Evolutionary conservation across 2,329 filamentous ascomycete genomes (phyloP).

Genomic region (Fusarium gaditjirri): DNA sequence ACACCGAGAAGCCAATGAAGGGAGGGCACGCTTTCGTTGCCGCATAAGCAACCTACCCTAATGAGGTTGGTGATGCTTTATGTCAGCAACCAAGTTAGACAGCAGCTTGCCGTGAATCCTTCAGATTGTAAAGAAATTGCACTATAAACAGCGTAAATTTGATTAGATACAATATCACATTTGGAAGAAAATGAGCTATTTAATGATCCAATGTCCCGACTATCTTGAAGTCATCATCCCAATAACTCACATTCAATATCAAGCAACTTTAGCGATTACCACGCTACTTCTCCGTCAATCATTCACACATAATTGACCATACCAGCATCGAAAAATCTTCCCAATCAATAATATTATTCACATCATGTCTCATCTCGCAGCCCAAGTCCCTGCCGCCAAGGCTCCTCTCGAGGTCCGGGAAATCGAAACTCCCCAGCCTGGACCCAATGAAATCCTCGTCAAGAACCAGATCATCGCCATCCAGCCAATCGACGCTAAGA

Average conservation of each 20-base stretch:
- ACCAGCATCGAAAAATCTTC: rapidly evolving
- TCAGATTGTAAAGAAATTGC: not conserved
- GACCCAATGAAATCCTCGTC: slow-evolving; percentile 31
- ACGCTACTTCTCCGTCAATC: rapidly evolving
- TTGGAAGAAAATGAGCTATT: not conserved
- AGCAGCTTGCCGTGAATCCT: not conserved
- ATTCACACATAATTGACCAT: rapidly evolving
- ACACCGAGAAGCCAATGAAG: slow-evolving; percentile 5
- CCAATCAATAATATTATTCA: rapidly evolving
- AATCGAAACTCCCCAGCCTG: slow-evolving; percentile 30
- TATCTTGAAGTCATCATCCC: rapidly evolving
- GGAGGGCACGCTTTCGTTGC: not conserved
- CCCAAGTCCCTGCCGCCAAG: slow-evolving; percentile 27
- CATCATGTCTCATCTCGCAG: slow-evolving; percentile 30
- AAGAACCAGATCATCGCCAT: slow-evolving; percentile 35
- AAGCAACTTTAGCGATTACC: rapidly evolving
- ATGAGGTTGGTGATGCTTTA: not conserved
- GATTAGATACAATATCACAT: rapidly evolving
- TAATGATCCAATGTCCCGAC: not conserved
- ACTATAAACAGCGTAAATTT: not conserved
- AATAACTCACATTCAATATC: rapidly evolving
- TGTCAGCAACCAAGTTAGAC: not conserved
- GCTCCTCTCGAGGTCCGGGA: slow-evolving; percentile 19
- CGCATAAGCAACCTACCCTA: slow-evolving; percentile 1
- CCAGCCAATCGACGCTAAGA: slow-evolving; percentile 36